Conservation (phyloP, 2,329 filamentous ascomycete species). For the Pseudogymnoascus sp. region DNA sequence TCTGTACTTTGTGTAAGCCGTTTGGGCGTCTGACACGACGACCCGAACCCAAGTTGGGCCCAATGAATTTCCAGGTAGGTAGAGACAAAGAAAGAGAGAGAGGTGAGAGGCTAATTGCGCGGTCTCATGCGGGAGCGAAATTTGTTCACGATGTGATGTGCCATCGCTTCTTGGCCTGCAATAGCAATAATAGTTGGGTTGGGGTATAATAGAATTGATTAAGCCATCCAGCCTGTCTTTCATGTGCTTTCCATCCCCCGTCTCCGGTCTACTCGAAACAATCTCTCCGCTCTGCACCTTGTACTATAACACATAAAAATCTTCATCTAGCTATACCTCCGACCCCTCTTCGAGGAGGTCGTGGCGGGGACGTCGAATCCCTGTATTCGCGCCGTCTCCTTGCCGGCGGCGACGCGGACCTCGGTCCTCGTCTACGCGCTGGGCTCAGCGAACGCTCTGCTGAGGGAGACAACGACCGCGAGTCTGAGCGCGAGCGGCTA, state of each 20-base stretch:
- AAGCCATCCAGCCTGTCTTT: neutral
- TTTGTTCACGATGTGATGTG: neutral
- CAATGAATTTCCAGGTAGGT: neutral
- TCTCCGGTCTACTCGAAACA: slow-evolving; percentile 4
- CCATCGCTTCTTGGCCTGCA: neutral
- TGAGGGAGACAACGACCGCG: neutral
- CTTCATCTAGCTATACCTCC: slow-evolving; percentile 21
- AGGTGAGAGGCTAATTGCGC: neutral
- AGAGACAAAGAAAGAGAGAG: neutral
- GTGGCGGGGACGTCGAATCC: slow-evolving; percentile 15
- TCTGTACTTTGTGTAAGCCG: neutral
- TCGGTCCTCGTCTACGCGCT: slow-evolving; percentile 16
- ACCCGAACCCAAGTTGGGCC: neutral
- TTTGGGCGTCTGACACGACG: neutral
- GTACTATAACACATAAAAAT: slow-evolving; percentile 8
- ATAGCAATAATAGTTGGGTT: slow-evolving; percentile 3
- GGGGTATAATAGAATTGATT: slow-evolving; percentile 8
- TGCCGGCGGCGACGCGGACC: slow-evolving; percentile 21
- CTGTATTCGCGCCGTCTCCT: slow-evolving; percentile 23
- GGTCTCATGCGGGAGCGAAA: neutral
- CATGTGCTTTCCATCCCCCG: neutral
- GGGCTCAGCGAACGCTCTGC: neutral
- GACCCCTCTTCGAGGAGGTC: slow-evolving; percentile 25
- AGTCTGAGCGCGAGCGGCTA: slow-evolving; percentile 2
- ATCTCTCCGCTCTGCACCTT: slow-evolving; percentile 7